These are phyloP conservation scores for Saccharomycopsis sp. DNA, from an alignment of 805 yeast genomes.

Conservation along the genomic window DNA sequence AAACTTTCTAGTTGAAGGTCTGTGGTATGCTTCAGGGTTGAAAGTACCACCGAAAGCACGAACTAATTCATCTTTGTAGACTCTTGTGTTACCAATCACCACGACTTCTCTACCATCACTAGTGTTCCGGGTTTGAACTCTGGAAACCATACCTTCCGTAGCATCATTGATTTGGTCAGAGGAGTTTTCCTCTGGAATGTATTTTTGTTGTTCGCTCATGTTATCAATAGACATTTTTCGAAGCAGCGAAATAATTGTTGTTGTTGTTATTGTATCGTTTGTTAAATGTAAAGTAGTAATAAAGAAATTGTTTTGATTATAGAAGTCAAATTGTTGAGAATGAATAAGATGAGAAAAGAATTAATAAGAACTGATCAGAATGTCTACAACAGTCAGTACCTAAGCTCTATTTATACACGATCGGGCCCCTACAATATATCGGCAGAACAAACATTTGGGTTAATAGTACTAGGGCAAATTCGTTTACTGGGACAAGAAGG, in stretches of 20 bases:
- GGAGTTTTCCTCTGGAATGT: not conserved
- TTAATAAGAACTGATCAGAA: not conserved
- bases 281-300: not conserved
- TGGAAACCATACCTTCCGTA: not conserved
- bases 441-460: not conserved
- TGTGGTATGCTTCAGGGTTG: slow-evolving; percentile 34
- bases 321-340: not conserved
- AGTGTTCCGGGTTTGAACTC: slow-evolving; percentile 2
- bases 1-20: slow-evolving; percentile 48
- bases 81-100: slow-evolving; percentile 66
- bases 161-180: not conserved
- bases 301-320: not conserved
- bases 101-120: slow-evolving; percentile 40
- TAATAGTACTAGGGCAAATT: not conserved
- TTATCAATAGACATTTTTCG: not conserved
- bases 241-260: not conserved
- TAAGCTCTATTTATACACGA: not conserved
- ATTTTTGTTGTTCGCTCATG: not conserved
- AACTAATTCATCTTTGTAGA: slow-evolving; percentile 50
- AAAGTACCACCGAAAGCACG: slow-evolving; percentile 71
- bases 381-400: no score
- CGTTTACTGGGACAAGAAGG: not conserved
- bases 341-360: not conserved
- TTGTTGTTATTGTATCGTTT: not conserved
- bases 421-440: not conserved